phyloP scores from a whole-genome alignment of 345 rosid genomes.

The Cardamine resedifolia region DNA sequence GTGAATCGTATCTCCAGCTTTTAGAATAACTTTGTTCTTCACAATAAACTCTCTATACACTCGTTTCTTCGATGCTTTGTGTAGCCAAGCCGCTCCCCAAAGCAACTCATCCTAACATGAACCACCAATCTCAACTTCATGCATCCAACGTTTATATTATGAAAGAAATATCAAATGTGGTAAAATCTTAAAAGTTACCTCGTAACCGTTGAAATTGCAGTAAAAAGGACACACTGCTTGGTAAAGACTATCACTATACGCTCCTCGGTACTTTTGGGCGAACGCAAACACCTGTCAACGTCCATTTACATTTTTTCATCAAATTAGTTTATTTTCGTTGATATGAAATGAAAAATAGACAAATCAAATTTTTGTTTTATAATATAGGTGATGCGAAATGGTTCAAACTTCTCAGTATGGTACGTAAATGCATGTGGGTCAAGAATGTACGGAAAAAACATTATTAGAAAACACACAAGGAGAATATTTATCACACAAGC shows the following conservation, averaged over 20 bases:
- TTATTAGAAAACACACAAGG: not conserved
- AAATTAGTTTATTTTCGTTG: not conserved
- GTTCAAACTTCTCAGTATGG: not conserved
- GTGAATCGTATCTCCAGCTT: slow-evolving; percentile 77
- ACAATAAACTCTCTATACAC: slow-evolving; percentile 68
- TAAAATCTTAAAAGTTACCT: slow-evolving; percentile 46
- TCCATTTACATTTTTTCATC: not conserved
- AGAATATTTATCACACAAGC: slow-evolving; percentile 23
- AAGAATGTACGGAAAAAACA: slow-evolving; percentile 14
- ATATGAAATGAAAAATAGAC: not conserved
- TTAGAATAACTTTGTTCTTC: slow-evolving; percentile 65
- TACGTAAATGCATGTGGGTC: not conserved
- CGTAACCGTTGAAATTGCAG: slow-evolving; percentile 85
- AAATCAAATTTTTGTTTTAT: not conserved
- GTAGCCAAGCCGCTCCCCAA: slow-evolving; percentile 97
- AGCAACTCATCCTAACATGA: slow-evolving; percentile 80
- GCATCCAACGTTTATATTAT: not conserved
- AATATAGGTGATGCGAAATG: not conserved
- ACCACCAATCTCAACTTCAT: not conserved
- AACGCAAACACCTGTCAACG: slow-evolving; percentile 71
- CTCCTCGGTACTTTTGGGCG: slow-evolving; percentile 82
- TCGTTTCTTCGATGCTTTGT: slow-evolving; percentile 73
- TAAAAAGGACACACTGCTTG: slow-evolving; percentile 90
- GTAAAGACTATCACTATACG: slow-evolving; percentile 69
- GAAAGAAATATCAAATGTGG: not conserved